Evolutionary conservation across 2,329 filamentous ascomycete species (phyloP), one percentile per base, ranked within the genome.

Genomic region (Fusarium albidum): DNA sequence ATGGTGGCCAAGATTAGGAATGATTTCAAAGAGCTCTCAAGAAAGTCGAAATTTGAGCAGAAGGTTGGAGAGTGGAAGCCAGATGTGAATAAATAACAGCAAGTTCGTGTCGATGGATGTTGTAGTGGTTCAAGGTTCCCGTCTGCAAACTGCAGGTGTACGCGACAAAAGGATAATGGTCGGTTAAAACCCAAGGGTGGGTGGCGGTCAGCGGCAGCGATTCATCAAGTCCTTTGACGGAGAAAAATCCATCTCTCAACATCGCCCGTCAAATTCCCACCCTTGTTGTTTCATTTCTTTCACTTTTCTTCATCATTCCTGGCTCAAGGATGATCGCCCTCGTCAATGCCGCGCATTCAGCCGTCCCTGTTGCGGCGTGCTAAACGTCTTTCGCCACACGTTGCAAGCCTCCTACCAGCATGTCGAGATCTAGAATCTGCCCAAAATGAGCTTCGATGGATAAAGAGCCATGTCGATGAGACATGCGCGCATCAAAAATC

Each of bases 391-490:
- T 84, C 85, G 14, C 77, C 81, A 2, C 73, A 86, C 42, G 77
- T 90, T 6, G 78, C 84, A 8, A 69, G 78, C 3, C 80, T 94
- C 5, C 80, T 94, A 2, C 83, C 80, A 12, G 80, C 80, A 9
- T 90, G 88, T 61, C 80, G 87, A 54, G 81, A 85, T 63, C 68
- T 92, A 3, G 68, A 71, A n/a, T 85, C 86, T 4, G 86, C 89
- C 6, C 76, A 77, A 47, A 86, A 85, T 66, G 90, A 94, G 75
- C 76, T 92, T 44, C 82, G 88, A 66, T 94, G 90, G 90, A 82
- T 94, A 45, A 78, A 76, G 43, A 80, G 88, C 58, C 83, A 90
- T 67, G 79, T 81, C 58, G 71, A 77, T 29, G 63, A 62, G 49
- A 68, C 61, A 12, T 53, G 41, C 26, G 31, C 42, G 34, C 37